Evolutionary conservation across 1,284 basidiomycete genomes (phyloP).

Genomic region (Malassezia pachydermatis): DNA sequence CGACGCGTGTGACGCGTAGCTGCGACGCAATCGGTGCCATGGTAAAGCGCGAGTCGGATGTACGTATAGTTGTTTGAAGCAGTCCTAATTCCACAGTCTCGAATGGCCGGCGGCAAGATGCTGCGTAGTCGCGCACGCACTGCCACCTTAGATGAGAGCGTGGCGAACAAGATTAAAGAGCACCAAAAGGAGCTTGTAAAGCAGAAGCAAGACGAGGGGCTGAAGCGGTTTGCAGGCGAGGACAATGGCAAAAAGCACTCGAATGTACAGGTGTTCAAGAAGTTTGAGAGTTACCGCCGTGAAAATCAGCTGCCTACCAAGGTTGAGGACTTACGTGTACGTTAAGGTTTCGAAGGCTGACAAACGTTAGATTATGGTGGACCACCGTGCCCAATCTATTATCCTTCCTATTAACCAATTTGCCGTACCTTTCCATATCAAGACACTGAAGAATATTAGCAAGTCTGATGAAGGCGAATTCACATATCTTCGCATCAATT

Average conservation of each 20-base stretch:
- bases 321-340: slow-evolving; percentile 32
- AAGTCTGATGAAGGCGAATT: slow-evolving; percentile 95
- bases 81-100: background rate
- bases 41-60: background rate
- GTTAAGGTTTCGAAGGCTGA: background rate
- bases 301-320: slow-evolving; percentile 70
- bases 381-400: slow-evolving; percentile 78
- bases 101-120: slow-evolving; percentile 25
- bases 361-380: slow-evolving; percentile 67
- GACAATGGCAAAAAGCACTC: slow-evolving; percentile 55
- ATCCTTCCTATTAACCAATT: slow-evolving; percentile 88
- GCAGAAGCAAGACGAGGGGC: slow-evolving; percentile 67
- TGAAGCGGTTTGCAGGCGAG: slow-evolving; percentile 63
- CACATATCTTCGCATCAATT: slow-evolving; percentile 91
- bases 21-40: slow-evolving; percentile 1
- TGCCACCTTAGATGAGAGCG: slow-evolving; percentile 64
- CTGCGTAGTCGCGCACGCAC: slow-evolving; percentile 53
- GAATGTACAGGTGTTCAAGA: slow-evolving; percentile 67
- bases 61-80: background rate
- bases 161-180: slow-evolving; percentile 67
- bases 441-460: slow-evolving; percentile 93
- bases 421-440: slow-evolving; percentile 95
- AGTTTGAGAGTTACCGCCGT: slow-evolving; percentile 92
- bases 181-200: slow-evolving; percentile 80
- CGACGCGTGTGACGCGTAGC: background rate